Base-by-base conservation (phyloP, 352 stramenopile genomes). In the Phytophthora sp. region DNA sequence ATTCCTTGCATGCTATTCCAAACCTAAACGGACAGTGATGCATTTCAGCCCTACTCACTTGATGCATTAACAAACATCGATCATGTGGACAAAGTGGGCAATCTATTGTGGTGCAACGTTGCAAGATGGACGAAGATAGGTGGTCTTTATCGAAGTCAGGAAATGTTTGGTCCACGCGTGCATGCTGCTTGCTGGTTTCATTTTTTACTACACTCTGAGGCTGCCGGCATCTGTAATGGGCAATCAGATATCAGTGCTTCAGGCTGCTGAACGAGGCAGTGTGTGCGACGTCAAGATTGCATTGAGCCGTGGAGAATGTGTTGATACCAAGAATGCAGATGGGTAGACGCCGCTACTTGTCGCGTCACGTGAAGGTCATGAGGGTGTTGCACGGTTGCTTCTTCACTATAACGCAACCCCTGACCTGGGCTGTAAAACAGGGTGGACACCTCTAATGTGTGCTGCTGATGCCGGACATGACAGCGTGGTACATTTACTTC, bases 391-490 rank as follows among this genome's bases (percentile, higher is more conserved):
- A 5, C 21, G 32, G 11, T 15, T 56, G 4, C 48, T 55, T 15
- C 48, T 55, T 32, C 24, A 55, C 32, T 55, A 55, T 17, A 32
- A 55, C 9, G 48, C 48, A n/a, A 28, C 6, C 11, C n/a, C 32
- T 15, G 32, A 55, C 37, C 20, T 55, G 30, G n/a, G 17, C 17
- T 23, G 48, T 10, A 55, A 55, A 7, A 55, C 48, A 27, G 48
- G 48, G 5, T 55, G 48, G 32, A 55, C 48, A 21, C 21, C 32
- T 12, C n/a, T 55, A 17, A 55, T 55, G 48, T 55, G 48, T 31
- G 48, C 48, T 45, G 48, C 31, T 15, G 48, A 45, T 11, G 32
- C 13, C 9, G 32, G 48, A 5, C 48, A 45, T 28, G 4, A 55
- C 3, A 8, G 9, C 23, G 48, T 55, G 21, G 15, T 42, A 11